Conservation (phyloP, 148 eudicot genomes). For the Amaranthus palmeri region DNA sequence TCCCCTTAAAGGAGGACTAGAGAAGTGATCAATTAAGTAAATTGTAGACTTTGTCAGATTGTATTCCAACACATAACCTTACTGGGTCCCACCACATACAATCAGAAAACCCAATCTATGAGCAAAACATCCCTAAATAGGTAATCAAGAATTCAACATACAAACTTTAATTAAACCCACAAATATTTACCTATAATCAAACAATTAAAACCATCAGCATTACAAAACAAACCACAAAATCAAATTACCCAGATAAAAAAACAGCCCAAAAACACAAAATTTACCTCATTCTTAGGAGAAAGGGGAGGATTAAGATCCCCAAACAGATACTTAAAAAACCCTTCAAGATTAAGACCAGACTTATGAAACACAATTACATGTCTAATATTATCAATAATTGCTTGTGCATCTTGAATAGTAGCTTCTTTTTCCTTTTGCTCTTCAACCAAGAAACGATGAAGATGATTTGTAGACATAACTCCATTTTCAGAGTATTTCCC, state of each 20-base stretch:
- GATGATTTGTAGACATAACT: slow-evolving; percentile 54
- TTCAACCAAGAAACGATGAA: slow-evolving; percentile 58
- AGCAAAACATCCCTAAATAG: not conserved
- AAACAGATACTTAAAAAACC: slow-evolving; percentile 64
- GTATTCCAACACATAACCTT: not conserved
- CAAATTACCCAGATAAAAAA: not conserved
- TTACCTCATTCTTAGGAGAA: slow-evolving; percentile 47
- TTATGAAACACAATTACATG: slow-evolving; percentile 50
- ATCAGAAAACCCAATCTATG: not conserved
- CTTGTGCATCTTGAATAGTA: slow-evolving; percentile 48
- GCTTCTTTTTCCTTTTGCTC: slow-evolving; percentile 53
- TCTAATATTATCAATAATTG: slow-evolving; percentile 43
- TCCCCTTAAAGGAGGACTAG: no score
- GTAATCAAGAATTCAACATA: not conserved
- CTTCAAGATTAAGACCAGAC: slow-evolving; percentile 48
- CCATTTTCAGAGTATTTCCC: slow-evolving; percentile 60
- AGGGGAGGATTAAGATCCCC: slow-evolving; percentile 62
- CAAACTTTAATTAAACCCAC: slow-evolving; percentile 4
- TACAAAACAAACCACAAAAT: not conserved
- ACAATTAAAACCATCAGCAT: not conserved
- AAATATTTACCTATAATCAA: not conserved
- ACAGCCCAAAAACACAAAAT: not conserved
- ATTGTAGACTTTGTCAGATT: not conserved
- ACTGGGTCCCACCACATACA: slow-evolving; percentile 11
- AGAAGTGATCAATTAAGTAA: not conserved